Evolutionary conservation across 2,329 filamentous ascomycete species (phyloP).

Genomic region (Cladophialophora yegresii): DNA sequence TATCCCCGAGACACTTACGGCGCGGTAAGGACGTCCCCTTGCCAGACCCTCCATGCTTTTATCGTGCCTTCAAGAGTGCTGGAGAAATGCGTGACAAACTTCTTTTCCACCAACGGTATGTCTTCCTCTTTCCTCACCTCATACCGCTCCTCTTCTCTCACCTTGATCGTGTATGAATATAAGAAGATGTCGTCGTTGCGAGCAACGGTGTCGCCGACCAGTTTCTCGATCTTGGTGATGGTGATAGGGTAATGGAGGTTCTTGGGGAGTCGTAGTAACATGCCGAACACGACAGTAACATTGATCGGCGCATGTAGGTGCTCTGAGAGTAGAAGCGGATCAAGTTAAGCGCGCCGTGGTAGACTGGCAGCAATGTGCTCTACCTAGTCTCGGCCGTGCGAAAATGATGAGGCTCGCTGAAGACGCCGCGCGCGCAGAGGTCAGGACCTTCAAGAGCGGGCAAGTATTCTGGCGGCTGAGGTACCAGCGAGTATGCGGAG

Average conservation of each 20-base stretch:
- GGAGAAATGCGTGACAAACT: conserved; percentile 77
- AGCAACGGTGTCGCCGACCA: conserved; percentile 71
- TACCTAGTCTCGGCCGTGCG: not conserved
- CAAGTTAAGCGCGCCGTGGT: not conserved
- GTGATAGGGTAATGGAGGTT: conserved; percentile 89
- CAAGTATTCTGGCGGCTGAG: not conserved
- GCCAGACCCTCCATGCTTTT: conserved; percentile 69
- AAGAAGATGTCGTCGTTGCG: conserved; percentile 78
- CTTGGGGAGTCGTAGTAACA: conserved; percentile 52
- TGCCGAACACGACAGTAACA: conserved; percentile 36
- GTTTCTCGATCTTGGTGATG: conserved; percentile 79
- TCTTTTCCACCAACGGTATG: conserved; percentile 65
- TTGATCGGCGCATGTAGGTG: conserved; percentile 29
- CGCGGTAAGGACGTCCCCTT: conserved; percentile 48
- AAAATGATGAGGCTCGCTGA: not conserved
- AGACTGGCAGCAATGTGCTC: conserved; percentile 1
- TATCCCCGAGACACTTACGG: conserved; percentile 41
- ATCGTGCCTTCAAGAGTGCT: conserved; percentile 80
- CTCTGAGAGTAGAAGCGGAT: not conserved
- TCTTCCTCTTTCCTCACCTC: conserved; percentile 60
- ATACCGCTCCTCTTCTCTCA: conserved; percentile 63
- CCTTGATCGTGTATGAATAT: conserved; percentile 80
- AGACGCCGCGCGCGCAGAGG: not conserved
- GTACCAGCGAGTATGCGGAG: not conserved
- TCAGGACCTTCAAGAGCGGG: not conserved